Conservation (phyloP, 2,329 filamentous ascomycete genomes). For the Dothiorella sarmentorum region DNA sequence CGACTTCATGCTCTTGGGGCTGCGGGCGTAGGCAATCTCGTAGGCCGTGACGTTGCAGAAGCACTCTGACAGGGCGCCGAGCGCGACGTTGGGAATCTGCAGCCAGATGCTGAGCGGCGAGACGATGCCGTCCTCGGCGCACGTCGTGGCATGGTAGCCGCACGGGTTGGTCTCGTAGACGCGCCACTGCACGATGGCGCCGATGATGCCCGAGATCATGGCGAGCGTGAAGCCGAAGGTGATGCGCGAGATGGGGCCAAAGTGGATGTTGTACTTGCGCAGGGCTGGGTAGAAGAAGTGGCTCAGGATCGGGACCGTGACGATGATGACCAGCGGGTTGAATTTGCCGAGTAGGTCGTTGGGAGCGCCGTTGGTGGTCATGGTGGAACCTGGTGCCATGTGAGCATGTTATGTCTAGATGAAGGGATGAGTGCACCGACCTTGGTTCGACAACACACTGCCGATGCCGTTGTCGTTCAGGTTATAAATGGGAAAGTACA, state of each 20-base stretch:
- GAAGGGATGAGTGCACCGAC: not conserved
- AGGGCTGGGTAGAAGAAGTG: conserved; percentile 49
- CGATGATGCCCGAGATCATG: conserved; percentile 41
- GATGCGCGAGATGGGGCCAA: conserved; percentile 50
- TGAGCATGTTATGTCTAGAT: not conserved
- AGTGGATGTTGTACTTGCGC: conserved; percentile 41
- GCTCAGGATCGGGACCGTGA: conserved; percentile 46
- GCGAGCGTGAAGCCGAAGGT: conserved; percentile 52
- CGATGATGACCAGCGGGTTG: conserved; percentile 50
- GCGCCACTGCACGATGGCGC: conserved; percentile 42
- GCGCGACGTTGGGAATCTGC: conserved; percentile 39
- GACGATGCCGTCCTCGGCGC: conserved; percentile 32
- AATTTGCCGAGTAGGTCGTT: conserved; percentile 52
- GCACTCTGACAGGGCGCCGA: conserved; percentile 39
- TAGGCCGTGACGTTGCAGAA: conserved; percentile 46
- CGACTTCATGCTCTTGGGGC: conserved; percentile 42
- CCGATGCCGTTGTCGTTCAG: conserved; percentile 50
- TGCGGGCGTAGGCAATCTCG: conserved; percentile 44
- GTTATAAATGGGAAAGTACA: conserved; percentile 39
- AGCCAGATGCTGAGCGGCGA: conserved; percentile 44
- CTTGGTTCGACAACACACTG: conserved; percentile 30
- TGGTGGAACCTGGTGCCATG: conserved; percentile 19
- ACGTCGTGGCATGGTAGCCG: conserved; percentile 40
- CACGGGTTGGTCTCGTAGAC: conserved; percentile 48
- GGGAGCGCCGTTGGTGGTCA: conserved; percentile 49